Percentiles rank a stretch among this genome's conserved stretches.
Conservation (phyloP, 2,329 filamentous ascomycete species). For the Aspergillus novoparasiticus region DNA sequence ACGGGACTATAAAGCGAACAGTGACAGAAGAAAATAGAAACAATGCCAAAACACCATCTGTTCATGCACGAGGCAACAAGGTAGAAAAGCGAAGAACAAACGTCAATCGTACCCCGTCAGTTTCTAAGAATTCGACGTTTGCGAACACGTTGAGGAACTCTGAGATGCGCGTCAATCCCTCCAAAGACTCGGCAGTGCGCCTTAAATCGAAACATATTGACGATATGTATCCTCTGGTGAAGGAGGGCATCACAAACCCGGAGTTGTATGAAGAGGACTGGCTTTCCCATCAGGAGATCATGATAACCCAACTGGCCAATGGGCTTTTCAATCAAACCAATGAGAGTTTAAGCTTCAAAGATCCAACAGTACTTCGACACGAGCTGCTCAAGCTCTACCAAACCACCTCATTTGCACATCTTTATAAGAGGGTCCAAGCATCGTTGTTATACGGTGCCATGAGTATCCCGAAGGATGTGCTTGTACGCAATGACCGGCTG, state of each 20-base stretch:
- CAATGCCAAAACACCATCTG: slow-evolving; percentile 9
- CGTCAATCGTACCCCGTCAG: slow-evolving; percentile 3
- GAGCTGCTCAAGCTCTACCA: slow-evolving; percentile 59
- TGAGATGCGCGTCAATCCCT: slow-evolving; percentile 25
- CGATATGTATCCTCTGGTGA: slow-evolving; percentile 54
- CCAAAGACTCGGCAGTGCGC: slow-evolving; percentile 37
- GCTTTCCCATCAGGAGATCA: slow-evolving; percentile 63
- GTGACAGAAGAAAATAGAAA: slow-evolving; percentile 18
- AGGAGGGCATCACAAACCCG: slow-evolving; percentile 58
- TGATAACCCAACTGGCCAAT: slow-evolving; percentile 63
- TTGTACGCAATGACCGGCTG: slow-evolving; percentile 50
- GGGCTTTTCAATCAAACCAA: slow-evolving; percentile 51
- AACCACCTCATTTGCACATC: slow-evolving; percentile 49
- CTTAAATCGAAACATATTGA: slow-evolving; percentile 27
- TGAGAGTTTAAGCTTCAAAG: slow-evolving; percentile 21
- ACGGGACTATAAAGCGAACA: slow-evolving; percentile 9
- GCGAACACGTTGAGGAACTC: slow-evolving; percentile 18
- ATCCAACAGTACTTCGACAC: slow-evolving; percentile 43
- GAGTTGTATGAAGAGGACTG: slow-evolving; percentile 65
- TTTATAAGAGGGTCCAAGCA: slow-evolving; percentile 61
- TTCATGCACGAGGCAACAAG: not conserved
- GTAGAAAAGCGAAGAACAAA: not conserved
- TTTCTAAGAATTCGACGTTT: slow-evolving; percentile 16
- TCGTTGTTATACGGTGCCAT: slow-evolving; percentile 61
- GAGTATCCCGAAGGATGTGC: slow-evolving; percentile 56